Percentiles rank a stretch among this genome's conserved stretches.
phyloP scores from a whole-genome alignment of 768 basidiomycete genomes.

The Naganishia antarctica region DNA sequence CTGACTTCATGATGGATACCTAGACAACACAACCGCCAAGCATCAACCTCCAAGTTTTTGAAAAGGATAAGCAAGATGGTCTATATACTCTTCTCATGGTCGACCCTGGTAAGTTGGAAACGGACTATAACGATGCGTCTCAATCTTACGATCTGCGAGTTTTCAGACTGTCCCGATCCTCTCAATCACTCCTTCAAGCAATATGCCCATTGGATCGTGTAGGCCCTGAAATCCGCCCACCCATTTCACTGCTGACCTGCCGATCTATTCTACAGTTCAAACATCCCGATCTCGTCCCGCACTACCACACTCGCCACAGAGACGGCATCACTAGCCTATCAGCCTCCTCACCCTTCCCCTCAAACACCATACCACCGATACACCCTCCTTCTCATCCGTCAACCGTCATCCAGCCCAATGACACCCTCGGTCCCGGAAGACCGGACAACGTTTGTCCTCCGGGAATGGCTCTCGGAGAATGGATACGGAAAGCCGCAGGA shows the following conservation, averaged over 20 bases:
- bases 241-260: not conserved
- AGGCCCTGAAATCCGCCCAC: slow-evolving; percentile 43
- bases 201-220: slow-evolving; percentile 84
- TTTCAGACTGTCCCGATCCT: slow-evolving; percentile 74
- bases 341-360: slow-evolving; percentile 85
- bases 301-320: slow-evolving; percentile 50
- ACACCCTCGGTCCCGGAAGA: slow-evolving; percentile 21
- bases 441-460: slow-evolving; percentile 23
- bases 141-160: not conserved
- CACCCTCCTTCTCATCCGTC: slow-evolving; percentile 67
- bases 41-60: slow-evolving; percentile 71
- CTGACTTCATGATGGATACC: slow-evolving; percentile 8
- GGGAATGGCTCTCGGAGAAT: slow-evolving; percentile 27
- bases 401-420: slow-evolving; percentile 51
- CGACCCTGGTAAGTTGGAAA: slow-evolving; percentile 62
- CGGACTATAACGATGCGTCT: not conserved
- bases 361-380: slow-evolving; percentile 91
- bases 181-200: slow-evolving; percentile 61
- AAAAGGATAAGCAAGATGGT: slow-evolving; percentile 57
- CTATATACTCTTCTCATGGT: slow-evolving; percentile 84
- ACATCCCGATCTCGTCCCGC: slow-evolving; percentile 64
- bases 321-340: slow-evolving; percentile 53
- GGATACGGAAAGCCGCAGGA: slow-evolving; percentile 12
- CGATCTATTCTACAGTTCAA: slow-evolving; percentile 59
- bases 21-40: slow-evolving; percentile 65